phyloP scores from a whole-genome alignment of 345 rosid genomes.

The Eucalyptus virginea region DNA sequence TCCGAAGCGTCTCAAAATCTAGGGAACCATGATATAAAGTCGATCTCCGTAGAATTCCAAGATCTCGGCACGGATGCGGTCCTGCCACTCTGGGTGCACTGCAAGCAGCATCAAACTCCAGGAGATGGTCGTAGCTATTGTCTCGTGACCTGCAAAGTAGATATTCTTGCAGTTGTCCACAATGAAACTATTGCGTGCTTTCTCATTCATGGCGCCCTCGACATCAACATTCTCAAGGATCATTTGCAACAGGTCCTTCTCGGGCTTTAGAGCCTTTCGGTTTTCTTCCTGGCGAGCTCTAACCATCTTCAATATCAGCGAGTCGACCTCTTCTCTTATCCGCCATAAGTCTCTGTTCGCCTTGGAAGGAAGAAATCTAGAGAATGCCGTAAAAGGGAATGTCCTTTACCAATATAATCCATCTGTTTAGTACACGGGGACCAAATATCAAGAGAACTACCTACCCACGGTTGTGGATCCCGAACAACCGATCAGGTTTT shows the following conservation, averaged over 20 bases:
- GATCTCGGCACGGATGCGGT: conserved; percentile 11
- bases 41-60: neutral
- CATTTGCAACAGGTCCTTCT: conserved; percentile 3
- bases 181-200: neutral
- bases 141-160: conserved; percentile 21
- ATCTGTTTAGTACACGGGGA: neutral
- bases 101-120: conserved; percentile 27
- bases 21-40: neutral
- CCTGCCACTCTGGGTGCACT: conserved; percentile 16
- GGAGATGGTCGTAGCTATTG: conserved; percentile 10
- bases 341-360: conserved; percentile 1
- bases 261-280: neutral
- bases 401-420: neutral
- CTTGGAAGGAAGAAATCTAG: neutral
- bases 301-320: conserved; percentile 1
- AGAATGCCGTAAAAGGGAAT: neutral
- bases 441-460: neutral
- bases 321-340: conserved; percentile 2
- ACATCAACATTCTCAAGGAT: conserved; percentile 2
- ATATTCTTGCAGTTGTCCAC: conserved; percentile 24
- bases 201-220: neutral
- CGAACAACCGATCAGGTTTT: neutral
- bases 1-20: conserved; percentile 4
- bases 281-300: conserved; percentile 1
- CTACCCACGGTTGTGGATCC: neutral